Base-by-base conservation (phyloP, 768 basidiomycete genomes). In the Coprinopsis strossmayeri region DNA sequence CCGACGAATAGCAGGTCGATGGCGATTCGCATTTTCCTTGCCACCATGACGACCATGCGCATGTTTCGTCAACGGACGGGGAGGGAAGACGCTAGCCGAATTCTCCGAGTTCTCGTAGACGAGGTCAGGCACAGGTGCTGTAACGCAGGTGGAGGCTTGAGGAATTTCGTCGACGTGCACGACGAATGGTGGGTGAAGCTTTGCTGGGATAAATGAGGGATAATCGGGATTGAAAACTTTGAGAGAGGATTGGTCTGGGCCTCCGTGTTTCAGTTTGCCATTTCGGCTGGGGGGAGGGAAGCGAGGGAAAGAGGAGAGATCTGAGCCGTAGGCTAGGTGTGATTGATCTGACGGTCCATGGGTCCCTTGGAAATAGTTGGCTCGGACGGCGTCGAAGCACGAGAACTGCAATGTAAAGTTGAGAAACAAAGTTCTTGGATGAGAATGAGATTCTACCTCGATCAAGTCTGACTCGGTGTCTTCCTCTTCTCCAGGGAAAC, bases 1-100 rank as follows among this genome's bases (percentile, higher is more conserved):
- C 13, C 56, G 48, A 18, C 53, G 51, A 30, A 57, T 34, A 3
- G 39, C 40, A 38, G 38, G 45, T 15, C 18, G 42, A 25, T 10
- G 26, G 28, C 18, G 23, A 13, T 40, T 21, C 10, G 24, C n/a
- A 27, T 51, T 57, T 25, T 42, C 47, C 32, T 49, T 50, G 11
- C 41, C 51, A 3, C 20, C 45, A 24, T 20, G 25, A 17, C 34
- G 35, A 20, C 17, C 2, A 15, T 9, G 46, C 11, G 15, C 12
- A 5, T 11, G 34, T 4, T 42, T 21, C 7, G 10, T n/a, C n/a
- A n/a, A n/a, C n/a, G n/a, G n/a, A n/a, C n/a, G n/a, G n/a, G n/a
- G 25, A 25, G 17, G 46, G 23, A 10, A 23, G 3, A 4, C 40
- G 23, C 9, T 4, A 12, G 17, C 20, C 7, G 40, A 9, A 21